Evolutionary conservation across 805 yeast species (phyloP), one percentile per base, ranked within the genome.

Genomic region (Ogataea corticis): DNA sequence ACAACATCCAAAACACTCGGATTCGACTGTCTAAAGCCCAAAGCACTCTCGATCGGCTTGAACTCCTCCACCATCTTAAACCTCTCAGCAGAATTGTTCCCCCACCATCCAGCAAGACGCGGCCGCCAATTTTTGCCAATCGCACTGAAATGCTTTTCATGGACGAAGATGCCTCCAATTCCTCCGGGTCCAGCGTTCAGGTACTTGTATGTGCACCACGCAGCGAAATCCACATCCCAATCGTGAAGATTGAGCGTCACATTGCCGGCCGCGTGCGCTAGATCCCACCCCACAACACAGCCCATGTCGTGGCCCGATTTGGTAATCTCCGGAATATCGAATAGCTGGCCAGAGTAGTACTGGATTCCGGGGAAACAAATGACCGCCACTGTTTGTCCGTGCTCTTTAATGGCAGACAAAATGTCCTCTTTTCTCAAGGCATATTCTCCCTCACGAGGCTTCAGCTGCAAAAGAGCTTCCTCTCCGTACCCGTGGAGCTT

Each of bases 91-190:
- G 83, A 70, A 54, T 85, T 81, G 59, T 89, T 91, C 1, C 97
- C 97, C 97, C 97, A 91, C 98, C 98, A 91, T 0, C 98, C 98
- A 0, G 96, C 96, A 41, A 88, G 69, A 49, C 97, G 71, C 1
- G 96, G 87, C 31, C 72, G 55, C 55, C 70, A 73, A 38, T 67
- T 62, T 17, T 38, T 33, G 13, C 48, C 25, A 6, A 21, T 9
- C 7, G 25, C 25, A 12, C 34, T 35, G 2, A 46, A 48, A 32
- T 52, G 50, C 49, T 65, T 73, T 51, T 80, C 84, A 61, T 91
- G 82, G 31, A 91, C 83, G 57, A 80, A 91, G 17, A 88, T 74
- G 1, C 97, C 96, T 5, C 90, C 96, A 52, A 90, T 87, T 4
- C 83, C 92, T 37, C 98, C 98, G 0, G 98, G 97, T 0, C 98